Base-by-base conservation (phyloP, 441 rosid species). In the Pelargonium fulgidum region DNA sequence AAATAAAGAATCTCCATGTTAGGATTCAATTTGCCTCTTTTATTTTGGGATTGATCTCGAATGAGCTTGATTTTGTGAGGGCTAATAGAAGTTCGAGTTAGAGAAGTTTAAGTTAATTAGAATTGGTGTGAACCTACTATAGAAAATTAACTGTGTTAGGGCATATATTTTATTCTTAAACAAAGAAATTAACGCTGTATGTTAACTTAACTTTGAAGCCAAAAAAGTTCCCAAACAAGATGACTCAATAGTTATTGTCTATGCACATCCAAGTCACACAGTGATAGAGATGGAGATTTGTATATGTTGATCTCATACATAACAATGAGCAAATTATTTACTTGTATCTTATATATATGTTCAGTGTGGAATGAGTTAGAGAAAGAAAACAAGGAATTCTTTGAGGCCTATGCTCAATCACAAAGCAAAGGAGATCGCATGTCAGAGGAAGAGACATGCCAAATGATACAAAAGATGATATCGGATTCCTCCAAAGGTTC, bases 321-420 rank as follows among this genome's bases (percentile, higher is more conserved):
- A 29, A 29, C 33, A 1, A 29, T 29, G 39, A 33, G 7, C 39
- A 33, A 33, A 14, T 14, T 50, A 47, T 14, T 26, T 67, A 71
- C 22, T 14, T 3, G 24, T 47, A 19, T 0, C 1, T 50, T 65
- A 5, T 65, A 6, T 62, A 7, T 33, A 36, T 14, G 17, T 65
- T 65, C 83, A 92, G 98, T 92, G 64, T 92, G 98, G 98, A 90
- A 83, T 36, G 98, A 89, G 70, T 73, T 93, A 45, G 96, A 86
- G 87, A 93, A 87, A 78, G 98, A 87, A 77, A 93, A 93, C 84
- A 90, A 85, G 84, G 95, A 86, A 19, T 92, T 92, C 89, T 92
- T 92, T 63, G 85, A 87, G 76, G 89, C 79, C 1, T 93, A 93
- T 68, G 86, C 82, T 33, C 65, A 81, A 78, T 84, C 83, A 1